phyloP scores from a whole-genome alignment of 78 protist species.

The Emiliania huxleyi region DNA sequence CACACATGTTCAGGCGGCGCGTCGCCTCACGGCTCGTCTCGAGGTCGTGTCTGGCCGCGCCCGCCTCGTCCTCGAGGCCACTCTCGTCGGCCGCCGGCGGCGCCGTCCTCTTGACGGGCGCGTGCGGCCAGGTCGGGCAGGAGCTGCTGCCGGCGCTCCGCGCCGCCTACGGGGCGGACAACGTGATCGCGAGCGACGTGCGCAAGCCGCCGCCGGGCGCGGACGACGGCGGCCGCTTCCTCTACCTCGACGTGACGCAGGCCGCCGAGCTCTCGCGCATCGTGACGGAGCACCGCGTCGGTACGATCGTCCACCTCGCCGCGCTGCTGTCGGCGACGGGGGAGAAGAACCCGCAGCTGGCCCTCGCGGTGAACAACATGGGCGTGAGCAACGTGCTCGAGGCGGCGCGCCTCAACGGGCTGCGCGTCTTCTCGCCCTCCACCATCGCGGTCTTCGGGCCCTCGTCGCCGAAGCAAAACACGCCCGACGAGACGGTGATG shows the following conservation, averaged over 20 bases:
- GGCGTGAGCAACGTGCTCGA: constrained; percentile 65
- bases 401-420: constrained; percentile 14
- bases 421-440: constrained; percentile 59
- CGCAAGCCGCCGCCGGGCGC: background rate
- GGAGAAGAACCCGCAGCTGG: constrained; percentile 57
- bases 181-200: constrained; percentile 46
- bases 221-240: constrained; percentile 53
- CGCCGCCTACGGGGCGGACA: constrained; percentile 28
- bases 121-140: constrained; percentile 55
- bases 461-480: constrained; percentile 26
- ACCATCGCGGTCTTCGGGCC: constrained; percentile 78
- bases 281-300: background rate
- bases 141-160: constrained; percentile 30
- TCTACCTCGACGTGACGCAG: constrained; percentile 43
- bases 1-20: too few relatives aligned
- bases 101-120: constrained; percentile 48
- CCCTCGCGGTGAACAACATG: constrained; percentile 50
- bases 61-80: too few relatives aligned
- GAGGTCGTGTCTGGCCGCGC: too few relatives aligned
- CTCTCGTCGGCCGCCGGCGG: too few relatives aligned
- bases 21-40: too few relatives aligned
- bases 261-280: background rate
- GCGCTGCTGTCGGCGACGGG: constrained; percentile 61
- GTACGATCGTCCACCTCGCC: background rate
- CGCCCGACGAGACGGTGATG: constrained; percentile 59